These are phyloP conservation scores for Pyrenophora teres DNA, from an alignment of 2,329 filamentous ascomycete genomes.

Conservation along the genomic window DNA sequence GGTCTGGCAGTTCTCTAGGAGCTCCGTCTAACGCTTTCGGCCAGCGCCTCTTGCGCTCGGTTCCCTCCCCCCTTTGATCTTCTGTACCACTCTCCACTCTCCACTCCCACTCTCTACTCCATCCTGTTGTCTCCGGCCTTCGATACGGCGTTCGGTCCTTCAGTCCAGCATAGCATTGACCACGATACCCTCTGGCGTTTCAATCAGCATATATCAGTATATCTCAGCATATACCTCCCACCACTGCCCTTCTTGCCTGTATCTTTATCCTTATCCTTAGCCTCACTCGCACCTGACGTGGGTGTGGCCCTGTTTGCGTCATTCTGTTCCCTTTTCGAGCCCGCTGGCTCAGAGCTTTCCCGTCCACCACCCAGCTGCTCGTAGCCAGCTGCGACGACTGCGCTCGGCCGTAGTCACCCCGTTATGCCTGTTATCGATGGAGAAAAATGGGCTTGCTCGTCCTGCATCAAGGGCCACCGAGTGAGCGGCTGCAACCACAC, in stretches of 20 bases:
- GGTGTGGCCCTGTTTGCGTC: slow-evolving; percentile 23
- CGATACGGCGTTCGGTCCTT: slow-evolving; percentile 44
- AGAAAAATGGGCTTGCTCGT: slow-evolving; percentile 97
- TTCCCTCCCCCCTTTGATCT: slow-evolving; percentile 32
- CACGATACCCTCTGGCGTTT: slow-evolving; percentile 44
- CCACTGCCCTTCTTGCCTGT: slow-evolving; percentile 25
- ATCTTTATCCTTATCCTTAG: slow-evolving; percentile 15
- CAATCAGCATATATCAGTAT: slow-evolving; percentile 20
- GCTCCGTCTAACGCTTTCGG: slow-evolving; percentile 45
- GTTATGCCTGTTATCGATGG: slow-evolving; percentile 65
- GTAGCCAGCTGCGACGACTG: slow-evolving; percentile 41
- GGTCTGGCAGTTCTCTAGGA: slow-evolving; percentile 46
- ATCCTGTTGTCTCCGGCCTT: slow-evolving; percentile 39
- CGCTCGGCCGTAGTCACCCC: slow-evolving; percentile 37
- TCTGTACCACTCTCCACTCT: slow-evolving; percentile 28
- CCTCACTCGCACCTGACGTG: slow-evolving; percentile 13
- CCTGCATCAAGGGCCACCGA: slow-evolving; percentile 96
- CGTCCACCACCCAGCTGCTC: slow-evolving; percentile 24
- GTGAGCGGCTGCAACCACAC: slow-evolving; percentile 98
- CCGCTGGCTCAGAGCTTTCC: slow-evolving; percentile 16
- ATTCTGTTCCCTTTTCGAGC: slow-evolving; percentile 14
- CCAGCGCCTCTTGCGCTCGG: slow-evolving; percentile 50
- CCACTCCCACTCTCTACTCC: slow-evolving; percentile 26
- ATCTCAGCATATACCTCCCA: slow-evolving; percentile 3
- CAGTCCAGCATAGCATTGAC: slow-evolving; percentile 36